Base-by-base conservation (phyloP, 306 rosid species). In the Cucumis hystrix region DNA sequence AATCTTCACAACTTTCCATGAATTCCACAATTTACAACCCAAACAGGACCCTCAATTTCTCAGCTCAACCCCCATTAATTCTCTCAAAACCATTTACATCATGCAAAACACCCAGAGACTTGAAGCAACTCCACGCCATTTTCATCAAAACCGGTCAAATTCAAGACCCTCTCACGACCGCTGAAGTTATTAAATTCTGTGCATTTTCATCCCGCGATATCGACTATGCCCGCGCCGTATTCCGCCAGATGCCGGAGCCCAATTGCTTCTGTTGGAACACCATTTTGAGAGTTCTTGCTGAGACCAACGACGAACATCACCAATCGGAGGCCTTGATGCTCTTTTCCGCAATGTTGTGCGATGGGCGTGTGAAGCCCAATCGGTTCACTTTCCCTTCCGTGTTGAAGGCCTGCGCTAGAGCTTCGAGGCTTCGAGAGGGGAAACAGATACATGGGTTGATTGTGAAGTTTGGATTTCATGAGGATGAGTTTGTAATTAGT, bases 261-360 rank as follows among this genome's bases (percentile, higher is more conserved):
- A 86, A 90, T 78, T 83, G 89, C 84, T 92, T 92, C 73, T 85
- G 93, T 18, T 89, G 90, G 86, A 90, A 90, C 89, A 88, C 91
- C 75, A 43, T 90, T 55, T 83, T 92, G 82, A 83, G 96, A 54
- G 92, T 87, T 78, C 80, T 87, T 21, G 83, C 93, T 64, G 96
- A 87, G 76, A 81, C 81, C 83, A 30, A 83, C 71, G 78, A 25
- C 23, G 51, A 80, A 8, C 81, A 64, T 10, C 67, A 80, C 16
- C 80, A 79, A 52, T 43, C 62, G 43, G 85, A 81, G 37, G 86
- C 94, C 13, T 79, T 89, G 58, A 23, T 78, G 23, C 60, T 87
- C 51, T 90, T 90, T 75, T 65, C 79, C 69, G 82, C 25, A 76
- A 88, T 92, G 93, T 62, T 85, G 37, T 78, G 51, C 79, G 85